Evolutionary conservation across 805 yeast genomes (phyloP), one percentile per base, ranked within the genome.

Genomic region (Yamadazyma paraphyllophila): DNA sequence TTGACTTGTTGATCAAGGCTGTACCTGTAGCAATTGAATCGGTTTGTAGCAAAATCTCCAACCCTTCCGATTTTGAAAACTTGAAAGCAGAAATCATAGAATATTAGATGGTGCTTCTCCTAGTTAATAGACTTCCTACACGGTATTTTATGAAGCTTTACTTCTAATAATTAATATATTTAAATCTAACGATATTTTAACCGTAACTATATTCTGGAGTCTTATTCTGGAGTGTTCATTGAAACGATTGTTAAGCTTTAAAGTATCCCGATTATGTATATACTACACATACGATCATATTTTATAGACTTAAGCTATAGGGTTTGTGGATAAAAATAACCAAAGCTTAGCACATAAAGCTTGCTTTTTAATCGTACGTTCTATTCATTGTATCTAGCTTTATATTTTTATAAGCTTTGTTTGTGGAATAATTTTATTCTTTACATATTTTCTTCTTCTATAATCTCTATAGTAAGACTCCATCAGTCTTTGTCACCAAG

Each of bases 401-500:
- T 32, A 32, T 9, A 31, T 32, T 15, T 32, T 13, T 13, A 32
- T 32, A 32, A 32, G 14, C 16, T 32, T 20, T 20, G 3, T 20
- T 20, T 3, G 24, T 20, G 24, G 6, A 20, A 20, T 20, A 6
- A 6, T 20, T 20, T 20, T 20, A 20, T 20, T 20, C 24, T 20
- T 6, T 20, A 20, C 24, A 20, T 20, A 20, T 6, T 20, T 6
- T 20, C 3, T 20, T 20, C 24, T 20, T 20, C 24, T 20, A 20
- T 20, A 20, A 20, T 20, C 24, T 20, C 24, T 20, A 4, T 20
- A 33, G 17, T 33, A 14, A 14, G 10, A 15, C 15, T 13, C n/a
- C 10, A 14, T n/a, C n/a, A n/a, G n/a, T n/a, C n/a, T n/a, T n/a
- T n/a, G 6, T 33, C 55, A 75, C 80, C 79, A 74, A 2, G 79